These are phyloP conservation scores for Ophiostoma sp. DNA, from an alignment of 2,329 filamentous ascomycete species.

Conservation along the genomic window DNA sequence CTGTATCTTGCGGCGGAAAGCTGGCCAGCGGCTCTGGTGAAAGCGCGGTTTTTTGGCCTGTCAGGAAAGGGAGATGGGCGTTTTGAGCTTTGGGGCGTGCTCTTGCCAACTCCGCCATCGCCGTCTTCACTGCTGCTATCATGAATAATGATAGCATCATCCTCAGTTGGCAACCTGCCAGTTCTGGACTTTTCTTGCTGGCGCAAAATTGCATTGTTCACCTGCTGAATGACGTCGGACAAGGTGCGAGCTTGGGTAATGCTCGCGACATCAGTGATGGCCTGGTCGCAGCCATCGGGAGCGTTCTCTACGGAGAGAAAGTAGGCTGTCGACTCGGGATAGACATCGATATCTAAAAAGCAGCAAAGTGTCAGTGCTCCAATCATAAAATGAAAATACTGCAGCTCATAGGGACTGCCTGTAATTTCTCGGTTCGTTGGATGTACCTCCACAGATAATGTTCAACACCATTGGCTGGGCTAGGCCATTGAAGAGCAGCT, in stretches of 20 bases:
- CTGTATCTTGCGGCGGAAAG: too few relatives aligned
- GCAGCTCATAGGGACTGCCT: background rate
- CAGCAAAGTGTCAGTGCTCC: background rate
- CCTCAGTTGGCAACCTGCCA: background rate
- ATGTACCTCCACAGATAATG: constrained; percentile 14
- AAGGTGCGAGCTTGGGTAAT: background rate
- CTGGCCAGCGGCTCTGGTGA: background rate
- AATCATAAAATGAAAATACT: too few relatives aligned
- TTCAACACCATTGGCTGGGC: background rate
- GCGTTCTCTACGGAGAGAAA: constrained; percentile 9
- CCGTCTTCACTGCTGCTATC: background rate
- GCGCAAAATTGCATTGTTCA: background rate
- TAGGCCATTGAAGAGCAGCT: background rate
- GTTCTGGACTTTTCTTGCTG: background rate
- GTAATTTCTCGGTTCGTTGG: background rate
- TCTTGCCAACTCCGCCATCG: constrained; percentile 31
- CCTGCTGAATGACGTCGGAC: background rate
- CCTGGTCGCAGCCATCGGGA: background rate
- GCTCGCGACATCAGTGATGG: background rate
- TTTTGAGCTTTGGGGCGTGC: background rate
- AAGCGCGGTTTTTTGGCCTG: background rate
- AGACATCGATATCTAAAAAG: constrained; percentile 7
- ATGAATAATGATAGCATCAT: background rate
- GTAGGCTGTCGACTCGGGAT: background rate
- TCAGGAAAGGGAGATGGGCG: background rate